Evolutionary conservation across 2,329 filamentous ascomycete genomes (phyloP).

Genomic region (Pseudocercospora musae): DNA sequence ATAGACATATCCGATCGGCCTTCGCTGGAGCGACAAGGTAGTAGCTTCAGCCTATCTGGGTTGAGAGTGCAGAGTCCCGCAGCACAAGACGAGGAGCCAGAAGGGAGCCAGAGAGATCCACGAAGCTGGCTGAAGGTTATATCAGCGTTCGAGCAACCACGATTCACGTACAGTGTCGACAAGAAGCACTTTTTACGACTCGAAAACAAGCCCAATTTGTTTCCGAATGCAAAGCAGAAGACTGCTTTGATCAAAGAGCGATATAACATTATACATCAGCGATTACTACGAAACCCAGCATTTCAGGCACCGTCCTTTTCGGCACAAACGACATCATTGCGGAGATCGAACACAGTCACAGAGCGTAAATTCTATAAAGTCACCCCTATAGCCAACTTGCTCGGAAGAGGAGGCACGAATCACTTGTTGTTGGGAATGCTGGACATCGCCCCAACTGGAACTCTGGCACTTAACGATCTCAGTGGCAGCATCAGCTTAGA

Average conservation of each 20-base stretch:
- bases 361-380: constrained; percentile 74
- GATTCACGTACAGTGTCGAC: constrained; percentile 67
- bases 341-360: constrained; percentile 47
- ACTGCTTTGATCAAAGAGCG: constrained; percentile 83
- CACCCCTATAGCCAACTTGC: constrained; percentile 73
- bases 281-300: constrained; percentile 84
- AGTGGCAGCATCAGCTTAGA: constrained; percentile 86
- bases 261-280: constrained; percentile 88
- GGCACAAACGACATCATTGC: constrained; percentile 38
- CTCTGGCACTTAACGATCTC: constrained; percentile 77
- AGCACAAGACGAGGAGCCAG: constrained; percentile 49
- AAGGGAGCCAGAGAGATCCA: constrained; percentile 60
- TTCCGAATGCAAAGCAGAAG: constrained; percentile 77
- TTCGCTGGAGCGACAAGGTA: constrained; percentile 53
- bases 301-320: constrained; percentile 82
- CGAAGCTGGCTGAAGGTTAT: constrained; percentile 82
- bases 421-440: constrained; percentile 87
- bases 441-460: constrained; percentile 74
- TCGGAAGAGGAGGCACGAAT: constrained; percentile 75
- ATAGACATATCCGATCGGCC: constrained; percentile 32
- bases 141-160: constrained; percentile 80
- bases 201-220: constrained; percentile 41
- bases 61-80: constrained; percentile 46
- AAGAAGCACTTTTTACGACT: constrained; percentile 86
- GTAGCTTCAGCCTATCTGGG: constrained; percentile 59